Evolutionary conservation across 805 yeast species (phyloP).

Genomic region (Lachancea quebecensis): DNA sequence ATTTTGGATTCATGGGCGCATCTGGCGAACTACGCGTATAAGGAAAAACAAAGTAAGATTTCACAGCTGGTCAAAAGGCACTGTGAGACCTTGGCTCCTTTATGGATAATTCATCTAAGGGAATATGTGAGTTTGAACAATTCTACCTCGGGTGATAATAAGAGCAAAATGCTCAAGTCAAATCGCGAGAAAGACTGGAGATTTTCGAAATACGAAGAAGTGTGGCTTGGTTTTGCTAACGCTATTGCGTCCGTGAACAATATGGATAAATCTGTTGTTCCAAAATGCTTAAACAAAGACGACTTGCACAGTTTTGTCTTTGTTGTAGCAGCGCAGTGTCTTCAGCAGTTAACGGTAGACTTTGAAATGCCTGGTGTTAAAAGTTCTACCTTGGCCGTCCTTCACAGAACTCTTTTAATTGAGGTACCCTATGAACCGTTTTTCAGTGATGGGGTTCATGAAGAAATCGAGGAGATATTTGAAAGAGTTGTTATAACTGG

Average conservation of each 20-base stretch:
- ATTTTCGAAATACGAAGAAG: slow-evolving; percentile 16
- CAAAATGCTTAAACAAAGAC: slow-evolving; percentile 40
- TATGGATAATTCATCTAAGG: slow-evolving; percentile 72
- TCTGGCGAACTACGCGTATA: slow-evolving; percentile 35
- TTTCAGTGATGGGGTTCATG: slow-evolving; percentile 60
- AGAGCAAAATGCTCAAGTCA: too few relatives aligned
- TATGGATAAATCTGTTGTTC: slow-evolving; percentile 39
- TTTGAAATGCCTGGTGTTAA: slow-evolving; percentile 24
- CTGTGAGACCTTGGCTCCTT: slow-evolving; percentile 52
- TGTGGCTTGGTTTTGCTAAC: slow-evolving; percentile 74
- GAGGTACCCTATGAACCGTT: slow-evolving; percentile 51
- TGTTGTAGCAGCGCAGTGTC: slow-evolving; percentile 75
- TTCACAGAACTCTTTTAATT: slow-evolving; percentile 51
- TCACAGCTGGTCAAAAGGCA: slow-evolving; percentile 47
- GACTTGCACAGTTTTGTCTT: slow-evolving; percentile 65
- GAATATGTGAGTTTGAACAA: slow-evolving; percentile 39
- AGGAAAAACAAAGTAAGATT: slow-evolving; percentile 35
- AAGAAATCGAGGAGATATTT: slow-evolving; percentile 68
- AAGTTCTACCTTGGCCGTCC: slow-evolving; percentile 39
- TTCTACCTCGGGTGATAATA: neutral
- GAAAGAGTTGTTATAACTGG: slow-evolving; percentile 64
- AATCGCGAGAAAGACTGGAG: neutral
- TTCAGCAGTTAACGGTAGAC: slow-evolving; percentile 57
- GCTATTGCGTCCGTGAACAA: slow-evolving; percentile 65
- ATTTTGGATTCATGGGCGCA: slow-evolving; percentile 71